Evolutionary conservation across 1,139 yeast species (phyloP), one percentile per base, ranked within the genome.

Genomic region (Pichia sorboxylosa): DNA sequence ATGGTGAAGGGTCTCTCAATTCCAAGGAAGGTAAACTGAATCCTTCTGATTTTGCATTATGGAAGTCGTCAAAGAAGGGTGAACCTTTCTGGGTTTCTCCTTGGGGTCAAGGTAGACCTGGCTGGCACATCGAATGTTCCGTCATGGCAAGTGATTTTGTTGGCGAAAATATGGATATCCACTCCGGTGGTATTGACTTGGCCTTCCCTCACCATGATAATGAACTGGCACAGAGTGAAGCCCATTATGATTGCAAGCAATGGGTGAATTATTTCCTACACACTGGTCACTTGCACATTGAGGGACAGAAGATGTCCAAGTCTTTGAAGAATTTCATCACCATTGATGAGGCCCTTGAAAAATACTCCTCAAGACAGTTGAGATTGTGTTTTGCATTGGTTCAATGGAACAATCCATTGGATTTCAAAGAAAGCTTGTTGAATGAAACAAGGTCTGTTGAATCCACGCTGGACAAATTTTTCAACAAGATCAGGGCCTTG

Each of bases 201-300:
- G 95, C 97, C 20, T 92, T 90, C 64, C 99, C 99, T n/a, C 99
- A 90, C 55, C 99, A 90, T 58, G 99, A 90, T 58, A 90, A 90
- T 51, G 99, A 90, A 60, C 64, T 90, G 46, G 99, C 99, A 1
- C 99, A 90, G 61, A 72, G 92, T 19, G 99, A 90, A 58, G 98
- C 97, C 5, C 80, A 77, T 55, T 90, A 67, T 55, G 84, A 83
- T 48, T 78, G 82, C 57, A 61, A 72, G 33, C 98, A 92, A 59
- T 90, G 99, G 99, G 84, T 90, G 34, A 87, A 90, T 57, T 90
- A 90, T 57, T 90, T 90, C 58, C 59, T 90, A 59, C 99, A 90
- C 57, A 84, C 94, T 31, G 99, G 99, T 24, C 99, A 90, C 58
- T 67, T 90, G 48, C 98, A 90, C 56, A 90, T 90, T 46, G 96